A percentile compares a stretch with the other conserved stretches of the same genome.
Conservation (phyloP, 2,329 filamentous ascomycete genomes). For the Hymenoscyphus salicellus region DNA sequence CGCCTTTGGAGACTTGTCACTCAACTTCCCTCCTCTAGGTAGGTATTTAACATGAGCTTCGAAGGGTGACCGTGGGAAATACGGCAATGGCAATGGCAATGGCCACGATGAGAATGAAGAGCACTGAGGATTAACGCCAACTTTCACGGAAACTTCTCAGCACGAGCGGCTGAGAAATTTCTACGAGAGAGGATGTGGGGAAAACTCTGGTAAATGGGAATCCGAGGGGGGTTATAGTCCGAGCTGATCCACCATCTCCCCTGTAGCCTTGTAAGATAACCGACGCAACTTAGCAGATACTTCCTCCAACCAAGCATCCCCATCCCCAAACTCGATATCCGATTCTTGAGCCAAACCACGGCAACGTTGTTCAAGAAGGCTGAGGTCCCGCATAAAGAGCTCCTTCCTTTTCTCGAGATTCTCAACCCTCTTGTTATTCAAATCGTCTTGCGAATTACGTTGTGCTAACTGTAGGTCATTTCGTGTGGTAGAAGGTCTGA, state of each 20-base stretch:
- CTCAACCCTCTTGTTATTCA: background rate
- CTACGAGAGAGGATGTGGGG: background rate
- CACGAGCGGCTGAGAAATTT: too few species aligned
- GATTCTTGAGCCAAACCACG: background rate
- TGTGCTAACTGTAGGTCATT: background rate
- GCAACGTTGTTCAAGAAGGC: background rate
- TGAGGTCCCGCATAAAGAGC: background rate
- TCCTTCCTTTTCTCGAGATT: background rate
- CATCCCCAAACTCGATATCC: background rate
- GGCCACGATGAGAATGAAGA: background rate
- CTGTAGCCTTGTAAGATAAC: background rate
- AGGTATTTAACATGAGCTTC: background rate
- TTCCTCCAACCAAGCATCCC: background rate
- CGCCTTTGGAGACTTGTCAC: too few species aligned
- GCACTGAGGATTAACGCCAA: too few species aligned
- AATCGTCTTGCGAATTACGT: background rate
- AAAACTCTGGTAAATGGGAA: too few species aligned
- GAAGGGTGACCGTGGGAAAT: background rate
- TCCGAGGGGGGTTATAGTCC: too few species aligned
- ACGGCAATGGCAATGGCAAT: too few species aligned
- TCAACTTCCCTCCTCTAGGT: background rate
- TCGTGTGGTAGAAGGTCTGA: background rate
- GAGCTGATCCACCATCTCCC: background rate
- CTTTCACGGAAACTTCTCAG: too few species aligned
- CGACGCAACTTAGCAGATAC: conserved; percentile 1